Evolutionary conservation across 495 filamentous ascomycete genomes (phyloP), one percentile per base, ranked within the genome.

Genomic region (Aspergillus baeticus): DNA sequence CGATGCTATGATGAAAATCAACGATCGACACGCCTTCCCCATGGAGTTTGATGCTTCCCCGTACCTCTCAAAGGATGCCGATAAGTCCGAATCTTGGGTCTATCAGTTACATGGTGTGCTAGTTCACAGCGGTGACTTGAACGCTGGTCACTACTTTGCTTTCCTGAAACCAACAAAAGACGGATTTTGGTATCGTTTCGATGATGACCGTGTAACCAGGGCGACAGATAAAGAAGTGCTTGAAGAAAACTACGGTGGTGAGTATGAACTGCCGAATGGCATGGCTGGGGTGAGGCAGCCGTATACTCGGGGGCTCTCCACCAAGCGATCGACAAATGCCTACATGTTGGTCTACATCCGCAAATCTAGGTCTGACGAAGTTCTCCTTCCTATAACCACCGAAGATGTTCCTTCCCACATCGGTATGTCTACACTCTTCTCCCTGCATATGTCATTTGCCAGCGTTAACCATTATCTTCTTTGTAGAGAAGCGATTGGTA

Each of bases 271-370:
- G 46, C 67, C 76, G 13, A 87, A 88, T 58, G 87, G 87, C 11
- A 69, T 73, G 17, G 51, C 70, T 15, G 78, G 76, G 36, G 78
- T 84, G 44, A 80, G 85, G 57, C 88, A 87, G 60, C 86, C 83
- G 6, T 87, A 87, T 61, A 86, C 86, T 8, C 77, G 85, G 22
- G 81, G 78, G 21, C 72, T 83, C 59, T 87, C 87, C 10, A 81
- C 83, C 2, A 89, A 89, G 66, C 77, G 84, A 17, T 89, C 86
- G 1, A 90, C 88, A 72, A 84, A 86, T 57, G 95, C 94, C 14
- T 99, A 99, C 76, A 99, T 99, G 94, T 72, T 99, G 74, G 95
- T 99, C 13, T 99, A 99, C 67, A 87, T 98, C 58, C 87, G 95
- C 23, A 90, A 96, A 72, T 88, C 85, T 45, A 81, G 87, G 41